phyloP scores from a whole-genome alignment of 129 eudicot species.

The Deinandra increscens region DNA sequence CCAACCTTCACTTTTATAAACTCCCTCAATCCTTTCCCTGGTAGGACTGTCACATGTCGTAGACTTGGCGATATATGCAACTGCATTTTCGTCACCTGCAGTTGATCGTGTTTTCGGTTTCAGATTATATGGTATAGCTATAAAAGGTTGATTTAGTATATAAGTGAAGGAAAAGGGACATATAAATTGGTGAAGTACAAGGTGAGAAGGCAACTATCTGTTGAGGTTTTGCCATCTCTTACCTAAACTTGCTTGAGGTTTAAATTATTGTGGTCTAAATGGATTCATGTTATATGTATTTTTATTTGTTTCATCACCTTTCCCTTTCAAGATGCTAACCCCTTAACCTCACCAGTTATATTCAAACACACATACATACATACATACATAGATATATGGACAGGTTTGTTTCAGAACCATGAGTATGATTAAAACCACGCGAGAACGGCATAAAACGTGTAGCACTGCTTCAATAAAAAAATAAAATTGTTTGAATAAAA shows the following conservation, averaged over 20 bases:
- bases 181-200: constrained; percentile 37
- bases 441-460: too few species aligned
- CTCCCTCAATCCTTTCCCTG: constrained; percentile 76
- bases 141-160: constrained; percentile 20
- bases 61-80: constrained; percentile 92
- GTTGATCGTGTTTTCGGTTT: background rate
- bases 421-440: too few species aligned
- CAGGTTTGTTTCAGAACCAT: too few species aligned
- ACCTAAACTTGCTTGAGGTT: constrained; percentile 50
- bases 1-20: constrained; percentile 78
- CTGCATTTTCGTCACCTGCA: constrained; percentile 49
- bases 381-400: too few species aligned
- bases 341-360: constrained; percentile 27
- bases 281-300: constrained; percentile 16
- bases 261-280: constrained; percentile 30
- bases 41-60: constrained; percentile 83
- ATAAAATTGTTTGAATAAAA: too few species aligned
- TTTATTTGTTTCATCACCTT: constrained; percentile 10
- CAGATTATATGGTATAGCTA: constrained; percentile 10
- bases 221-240: constrained; percentile 48
- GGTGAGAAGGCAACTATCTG: constrained; percentile 31
- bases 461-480: too few species aligned
- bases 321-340: constrained; percentile 37
- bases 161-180: constrained; percentile 24
- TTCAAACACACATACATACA: background rate